A percentile compares a stretch with the other conserved stretches of the same genome.
phyloP scores from a whole-genome alignment of 768 basidiomycete species.

The Tricholoma sp. region DNA sequence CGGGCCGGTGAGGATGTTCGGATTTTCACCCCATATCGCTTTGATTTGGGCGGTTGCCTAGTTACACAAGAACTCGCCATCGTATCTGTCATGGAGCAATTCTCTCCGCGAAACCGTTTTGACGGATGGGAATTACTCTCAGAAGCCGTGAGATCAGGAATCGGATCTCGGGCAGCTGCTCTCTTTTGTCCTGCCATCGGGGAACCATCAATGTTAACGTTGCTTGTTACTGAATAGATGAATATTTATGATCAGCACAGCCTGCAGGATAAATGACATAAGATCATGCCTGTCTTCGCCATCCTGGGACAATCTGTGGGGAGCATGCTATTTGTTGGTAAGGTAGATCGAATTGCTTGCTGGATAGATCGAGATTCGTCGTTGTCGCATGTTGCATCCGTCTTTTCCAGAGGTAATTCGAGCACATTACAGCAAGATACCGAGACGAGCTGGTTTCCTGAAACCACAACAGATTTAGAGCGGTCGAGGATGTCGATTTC shows the following conservation, averaged over 20 bases:
- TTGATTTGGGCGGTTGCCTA: constrained; percentile 13
- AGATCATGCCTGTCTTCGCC: not conserved
- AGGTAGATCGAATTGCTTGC: not conserved
- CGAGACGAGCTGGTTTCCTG: not conserved
- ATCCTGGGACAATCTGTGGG: not conserved
- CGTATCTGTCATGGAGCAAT: not conserved
- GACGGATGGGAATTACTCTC: not conserved
- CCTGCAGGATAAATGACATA: no score
- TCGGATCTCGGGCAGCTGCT: constrained; percentile 1
- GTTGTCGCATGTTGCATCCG: not conserved
- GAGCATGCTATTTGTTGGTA: not conserved
- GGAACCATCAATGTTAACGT: not conserved
- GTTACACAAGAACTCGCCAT: not conserved
- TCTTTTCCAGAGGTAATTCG: not conserved
- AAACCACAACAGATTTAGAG: no score
- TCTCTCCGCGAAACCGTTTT: not conserved
- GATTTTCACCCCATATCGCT: constrained; percentile 29
- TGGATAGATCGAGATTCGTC: not conserved
- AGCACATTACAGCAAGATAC: not conserved
- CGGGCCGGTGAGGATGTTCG: constrained; percentile 26
- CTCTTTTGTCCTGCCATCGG: constrained; percentile 7
- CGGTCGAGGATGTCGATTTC: not conserved
- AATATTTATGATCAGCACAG: not conserved
- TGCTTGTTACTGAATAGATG: not conserved
- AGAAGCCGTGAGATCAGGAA: not conserved